Evolutionary conservation across 1,284 basidiomycete genomes (phyloP).

Genomic region (Cryptococcus sp.): DNA sequence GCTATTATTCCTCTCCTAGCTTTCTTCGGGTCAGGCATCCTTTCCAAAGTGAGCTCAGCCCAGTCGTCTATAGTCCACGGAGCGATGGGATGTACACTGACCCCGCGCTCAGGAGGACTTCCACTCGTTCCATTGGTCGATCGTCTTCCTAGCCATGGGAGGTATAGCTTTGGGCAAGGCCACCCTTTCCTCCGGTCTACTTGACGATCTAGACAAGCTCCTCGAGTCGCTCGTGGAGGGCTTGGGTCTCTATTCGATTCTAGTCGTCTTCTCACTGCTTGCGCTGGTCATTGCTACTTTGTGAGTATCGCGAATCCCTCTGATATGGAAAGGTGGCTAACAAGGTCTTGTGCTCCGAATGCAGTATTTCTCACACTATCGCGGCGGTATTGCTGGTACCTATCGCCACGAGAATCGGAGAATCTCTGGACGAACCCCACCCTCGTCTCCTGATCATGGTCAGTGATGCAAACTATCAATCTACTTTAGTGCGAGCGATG

Average conservation of each 20-base stretch:
- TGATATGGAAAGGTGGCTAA: neutral
- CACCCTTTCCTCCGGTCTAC: slow-evolving; percentile 83
- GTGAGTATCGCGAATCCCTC: slow-evolving; percentile 29
- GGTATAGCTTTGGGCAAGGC: slow-evolving; percentile 96
- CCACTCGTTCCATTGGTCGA: slow-evolving; percentile 90
- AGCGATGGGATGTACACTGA: neutral
- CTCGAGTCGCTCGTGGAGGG: slow-evolving; percentile 73
- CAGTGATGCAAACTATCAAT: slow-evolving; percentile 6
- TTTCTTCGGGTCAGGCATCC: slow-evolving; percentile 91
- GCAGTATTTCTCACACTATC: slow-evolving; percentile 86
- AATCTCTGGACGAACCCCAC: slow-evolving; percentile 67
- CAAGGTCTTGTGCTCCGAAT: too few relatives aligned
- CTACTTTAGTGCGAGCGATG: neutral
- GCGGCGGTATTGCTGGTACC: slow-evolving; percentile 94
- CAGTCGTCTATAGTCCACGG: neutral
- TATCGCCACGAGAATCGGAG: slow-evolving; percentile 88
- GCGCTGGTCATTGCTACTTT: slow-evolving; percentile 72
- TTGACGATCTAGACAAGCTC: slow-evolving; percentile 71
- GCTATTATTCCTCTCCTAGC: slow-evolving; percentile 90
- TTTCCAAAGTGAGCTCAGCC: slow-evolving; percentile 74
- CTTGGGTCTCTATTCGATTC: slow-evolving; percentile 74
- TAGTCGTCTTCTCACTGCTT: slow-evolving; percentile 77
- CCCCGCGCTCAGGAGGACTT: slow-evolving; percentile 73
- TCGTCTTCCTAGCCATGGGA: slow-evolving; percentile 95
- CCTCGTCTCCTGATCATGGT: slow-evolving; percentile 84